Percentiles rank a stretch among this genome's conserved stretches.
These are phyloP conservation scores for Cyberlindnera saturnus DNA, from an alignment of 805 yeast genomes.

Conservation along the genomic window DNA sequence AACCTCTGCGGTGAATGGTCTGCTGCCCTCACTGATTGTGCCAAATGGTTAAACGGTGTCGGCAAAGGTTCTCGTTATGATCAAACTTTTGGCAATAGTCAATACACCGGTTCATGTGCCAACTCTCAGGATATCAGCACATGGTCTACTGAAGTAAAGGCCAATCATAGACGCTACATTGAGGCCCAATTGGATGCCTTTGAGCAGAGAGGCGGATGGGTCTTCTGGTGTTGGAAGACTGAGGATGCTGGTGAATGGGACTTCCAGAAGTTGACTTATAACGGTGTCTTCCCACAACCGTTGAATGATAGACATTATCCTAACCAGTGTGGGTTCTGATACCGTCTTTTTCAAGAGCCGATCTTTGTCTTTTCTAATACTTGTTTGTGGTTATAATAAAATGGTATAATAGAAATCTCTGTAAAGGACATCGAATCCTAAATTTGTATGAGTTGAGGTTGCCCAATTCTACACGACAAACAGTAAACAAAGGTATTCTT, in stretches of 20 bases:
- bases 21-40: conserved; percentile 90
- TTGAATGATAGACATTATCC: conserved; percentile 61
- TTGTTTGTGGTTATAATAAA: no score
- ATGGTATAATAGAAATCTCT: no score
- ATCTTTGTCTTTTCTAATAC: no score
- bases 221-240: conserved; percentile 92
- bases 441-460: no score
- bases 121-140: conserved; percentile 36
- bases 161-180: conserved; percentile 58
- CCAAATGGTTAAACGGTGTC: conserved; percentile 84
- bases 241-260: conserved; percentile 86
- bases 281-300: conserved; percentile 78
- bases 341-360: no score
- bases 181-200: conserved; percentile 91
- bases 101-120: conserved; percentile 58
- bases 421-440: no score
- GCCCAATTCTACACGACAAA: not conserved
- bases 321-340: conserved; percentile 46
- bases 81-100: conserved; percentile 42
- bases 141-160: conserved; percentile 57
- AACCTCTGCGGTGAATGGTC: conserved; percentile 83
- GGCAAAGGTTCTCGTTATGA: conserved; percentile 79
- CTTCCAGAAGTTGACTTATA: conserved; percentile 48
- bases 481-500: not conserved
- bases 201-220: conserved; percentile 77